Conservation (phyloP, 177 flowering plant species). For the Vitis hybrid region DNA sequence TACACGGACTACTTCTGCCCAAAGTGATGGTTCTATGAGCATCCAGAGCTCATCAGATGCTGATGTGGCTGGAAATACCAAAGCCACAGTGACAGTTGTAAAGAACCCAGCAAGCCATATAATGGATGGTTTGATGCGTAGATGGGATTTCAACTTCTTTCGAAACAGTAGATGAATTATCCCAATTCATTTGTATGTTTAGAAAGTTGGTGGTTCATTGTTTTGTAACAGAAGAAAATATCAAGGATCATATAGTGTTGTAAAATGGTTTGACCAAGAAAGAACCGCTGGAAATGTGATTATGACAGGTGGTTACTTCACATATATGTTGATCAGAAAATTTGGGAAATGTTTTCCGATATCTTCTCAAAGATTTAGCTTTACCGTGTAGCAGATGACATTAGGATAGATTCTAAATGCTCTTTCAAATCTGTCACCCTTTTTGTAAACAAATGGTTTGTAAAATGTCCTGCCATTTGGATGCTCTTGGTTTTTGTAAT, state of each 20-base stretch:
- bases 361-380: no score
- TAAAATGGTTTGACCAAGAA: slow-evolving; percentile 15
- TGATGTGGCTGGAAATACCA: slow-evolving; percentile 51
- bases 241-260: slow-evolving; percentile 6
- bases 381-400: no score
- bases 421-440: no score
- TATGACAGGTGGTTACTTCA: not conserved
- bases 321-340: no score
- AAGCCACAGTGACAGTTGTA: slow-evolving; percentile 64
- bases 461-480: no score
- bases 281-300: slow-evolving; percentile 6
- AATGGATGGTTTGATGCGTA: slow-evolving; percentile 75
- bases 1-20: slow-evolving; percentile 20
- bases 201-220: slow-evolving; percentile 5
- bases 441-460: no score
- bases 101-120: slow-evolving; percentile 56
- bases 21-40: slow-evolving; percentile 30
- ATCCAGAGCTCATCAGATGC: slow-evolving; percentile 34
- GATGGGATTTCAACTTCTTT: slow-evolving; percentile 88
- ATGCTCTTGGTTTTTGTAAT: no score
- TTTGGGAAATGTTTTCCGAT: no score
- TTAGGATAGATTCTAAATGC: no score
- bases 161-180: slow-evolving; percentile 35
- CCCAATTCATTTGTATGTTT: not conserved
- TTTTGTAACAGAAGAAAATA: slow-evolving; percentile 27